Base-by-base conservation (phyloP, 2,329 filamentous ascomycete species). In the Helotiales sp. region DNA sequence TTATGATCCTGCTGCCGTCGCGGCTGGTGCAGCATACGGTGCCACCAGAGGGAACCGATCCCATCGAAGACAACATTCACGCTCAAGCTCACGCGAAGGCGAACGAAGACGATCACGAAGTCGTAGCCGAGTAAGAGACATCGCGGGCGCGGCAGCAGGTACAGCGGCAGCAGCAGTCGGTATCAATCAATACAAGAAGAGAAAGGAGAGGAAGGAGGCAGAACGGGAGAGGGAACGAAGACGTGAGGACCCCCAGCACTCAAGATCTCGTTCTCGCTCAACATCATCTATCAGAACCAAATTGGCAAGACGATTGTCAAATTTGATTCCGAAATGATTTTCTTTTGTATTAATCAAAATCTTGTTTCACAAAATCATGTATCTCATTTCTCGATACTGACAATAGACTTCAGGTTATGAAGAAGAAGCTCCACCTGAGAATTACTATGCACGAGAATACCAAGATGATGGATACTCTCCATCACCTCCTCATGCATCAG, bases 81-180 rank as follows among this genome's bases (percentile, higher is more conserved):
- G 62, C 25, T 68, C 59, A 17, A 63, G 60, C 49, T 64, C 56
- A 38, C 64, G 66, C 24, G 65, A 69, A 48, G 65, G 66, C 24
- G 65, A 69, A 48, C 61, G 58, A 56, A 57, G 55, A 53, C 56
- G 59, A 29, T 58, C 64, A 31, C 51, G 62, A 53, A 59, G 50
- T 38, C 57, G 59, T 27, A 68, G 73, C 65, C 76, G 74, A 53
- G 68, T 86, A 19, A 76, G 82, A 42, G 75, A 85, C 52, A 73
- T 85, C 64, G 82, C 83, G 15, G 78, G 78, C 3, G 83, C 80
- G 1, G 80, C 79, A 5, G 74, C 79, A n/a, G 80, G 77, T 5
- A 79, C 79, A 2, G 83, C 82, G 7, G 85, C 85, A 5, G 83
- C 84, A 0, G 85, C 84, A 5, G 79, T 87, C 57, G 84, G 84